These are phyloP conservation scores for Alternaria ethzedia DNA, from an alignment of 2,329 filamentous ascomycete species.

Conservation along the genomic window DNA sequence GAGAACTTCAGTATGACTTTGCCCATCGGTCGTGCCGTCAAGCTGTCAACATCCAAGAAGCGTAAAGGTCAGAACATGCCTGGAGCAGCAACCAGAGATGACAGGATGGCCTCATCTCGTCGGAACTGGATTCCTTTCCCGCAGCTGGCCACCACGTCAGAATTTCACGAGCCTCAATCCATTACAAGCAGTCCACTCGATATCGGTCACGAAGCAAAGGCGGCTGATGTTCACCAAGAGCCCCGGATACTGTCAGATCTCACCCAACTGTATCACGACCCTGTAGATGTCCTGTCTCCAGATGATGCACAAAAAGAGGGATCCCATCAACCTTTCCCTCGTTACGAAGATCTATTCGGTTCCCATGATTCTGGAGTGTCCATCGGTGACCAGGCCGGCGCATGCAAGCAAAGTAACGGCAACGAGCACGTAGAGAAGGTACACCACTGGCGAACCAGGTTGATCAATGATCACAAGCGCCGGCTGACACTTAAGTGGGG, in stretches of 20 bases:
- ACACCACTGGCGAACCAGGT: slow-evolving; percentile 14
- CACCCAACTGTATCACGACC: background rate
- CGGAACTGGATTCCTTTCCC: background rate
- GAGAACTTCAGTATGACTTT: background rate
- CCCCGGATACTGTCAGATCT: background rate
- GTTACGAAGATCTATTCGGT: slow-evolving; percentile 10
- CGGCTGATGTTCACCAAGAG: background rate
- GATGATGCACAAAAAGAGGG: background rate
- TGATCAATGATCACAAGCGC: slow-evolving; percentile 26
- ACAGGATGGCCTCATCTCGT: background rate
- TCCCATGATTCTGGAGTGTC: slow-evolving; percentile 5
- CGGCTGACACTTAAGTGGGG: slow-evolving; percentile 14
- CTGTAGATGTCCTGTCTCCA: background rate
- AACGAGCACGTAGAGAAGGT: background rate
- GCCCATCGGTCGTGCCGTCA: slow-evolving; percentile 15
- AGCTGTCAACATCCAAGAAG: slow-evolving; percentile 10
- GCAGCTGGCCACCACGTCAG: background rate
- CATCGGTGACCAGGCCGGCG: background rate
- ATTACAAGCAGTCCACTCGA: background rate
- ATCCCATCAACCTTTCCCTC: background rate
- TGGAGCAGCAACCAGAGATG: slow-evolving; percentile 6
- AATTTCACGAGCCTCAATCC: background rate
- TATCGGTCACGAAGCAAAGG: background rate
- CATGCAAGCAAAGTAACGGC: background rate
- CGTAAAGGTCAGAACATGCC: background rate